phyloP scores from a whole-genome alignment of 164 flowering plant genomes.

The Vitis rupestris region DNA sequence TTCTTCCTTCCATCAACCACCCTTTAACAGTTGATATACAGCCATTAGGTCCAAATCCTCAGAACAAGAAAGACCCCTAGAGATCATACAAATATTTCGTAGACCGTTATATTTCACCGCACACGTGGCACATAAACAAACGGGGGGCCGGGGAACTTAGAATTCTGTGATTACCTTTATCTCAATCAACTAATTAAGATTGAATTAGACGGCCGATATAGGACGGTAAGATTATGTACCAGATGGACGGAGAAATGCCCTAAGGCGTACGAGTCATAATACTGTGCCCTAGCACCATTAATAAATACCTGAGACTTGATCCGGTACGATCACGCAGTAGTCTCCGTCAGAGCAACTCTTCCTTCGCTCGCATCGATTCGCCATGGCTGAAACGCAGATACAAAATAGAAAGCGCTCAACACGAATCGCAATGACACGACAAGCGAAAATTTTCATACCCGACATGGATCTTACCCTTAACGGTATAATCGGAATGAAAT shows the following conservation, averaged over 20 bases:
- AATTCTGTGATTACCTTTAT: too few species aligned
- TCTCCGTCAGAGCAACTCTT: slow-evolving; percentile 63
- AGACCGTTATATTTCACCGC: too few species aligned
- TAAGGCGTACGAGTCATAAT: not conserved
- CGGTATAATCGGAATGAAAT: slow-evolving; percentile 52
- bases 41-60: not conserved
- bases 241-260: slow-evolving; percentile 2
- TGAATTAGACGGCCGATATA: slow-evolving; percentile 8
- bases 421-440: not conserved
- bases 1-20: too few species aligned
- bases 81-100: too few species aligned
- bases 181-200: slow-evolving; percentile 1
- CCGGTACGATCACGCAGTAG: slow-evolving; percentile 37
- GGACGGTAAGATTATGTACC: not conserved
- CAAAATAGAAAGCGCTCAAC: not conserved
- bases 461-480: slow-evolving; percentile 22
- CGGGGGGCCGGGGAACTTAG: too few species aligned
- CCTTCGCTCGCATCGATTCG: slow-evolving; percentile 28
- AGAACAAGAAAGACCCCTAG: not conserved
- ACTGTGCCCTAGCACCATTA: not conserved
- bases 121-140: too few species aligned
- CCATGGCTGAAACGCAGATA: not conserved
- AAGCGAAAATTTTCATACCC: not conserved
- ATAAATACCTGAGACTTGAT: slow-evolving; percentile 48
- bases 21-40: too few species aligned